Percentiles rank a stretch among this genome's conserved stretches.
These are phyloP conservation scores for Monosporascus sp. DNA, from an alignment of 2,329 filamentous ascomycete genomes.

Conservation along the genomic window DNA sequence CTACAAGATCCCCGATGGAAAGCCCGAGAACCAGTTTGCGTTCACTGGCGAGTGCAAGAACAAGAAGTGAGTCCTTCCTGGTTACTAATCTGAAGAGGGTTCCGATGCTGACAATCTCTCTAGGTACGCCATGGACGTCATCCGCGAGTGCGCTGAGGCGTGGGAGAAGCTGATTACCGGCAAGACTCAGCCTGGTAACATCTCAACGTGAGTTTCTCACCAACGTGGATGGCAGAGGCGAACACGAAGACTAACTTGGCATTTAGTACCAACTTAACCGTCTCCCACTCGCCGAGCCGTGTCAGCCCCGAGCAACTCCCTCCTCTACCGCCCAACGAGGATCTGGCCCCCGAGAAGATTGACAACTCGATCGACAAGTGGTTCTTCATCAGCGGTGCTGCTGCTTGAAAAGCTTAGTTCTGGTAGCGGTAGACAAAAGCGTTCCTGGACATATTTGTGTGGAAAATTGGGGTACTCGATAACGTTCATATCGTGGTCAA, in stretches of 20 bases:
- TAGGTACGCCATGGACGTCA: constrained; percentile 88
- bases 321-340: constrained; percentile 73
- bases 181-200: constrained; percentile 71
- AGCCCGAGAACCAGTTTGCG: constrained; percentile 99
- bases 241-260: constrained; percentile 7
- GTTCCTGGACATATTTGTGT: constrained; percentile 6
- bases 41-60: constrained; percentile 99
- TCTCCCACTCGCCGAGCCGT: constrained; percentile 67
- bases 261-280: constrained; percentile 72
- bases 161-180: constrained; percentile 95
- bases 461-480: constrained; percentile 17
- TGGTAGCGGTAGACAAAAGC: constrained; percentile 26
- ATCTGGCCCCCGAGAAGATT: constrained; percentile 79
- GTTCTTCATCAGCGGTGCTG: constrained; percentile 99
- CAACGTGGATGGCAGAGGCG: background rate
- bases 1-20: constrained; percentile 99
- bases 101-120: constrained; percentile 16
- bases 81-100: background rate
- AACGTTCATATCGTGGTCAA: constrained; percentile 8
- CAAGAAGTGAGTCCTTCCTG: constrained; percentile 63
- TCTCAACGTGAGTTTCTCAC: constrained; percentile 68
- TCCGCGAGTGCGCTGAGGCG: constrained; percentile 92
- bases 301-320: constrained; percentile 65
- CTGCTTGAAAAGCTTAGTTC: constrained; percentile 51
- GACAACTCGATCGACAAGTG: constrained; percentile 99